phyloP scores from a whole-genome alignment of 2,329 filamentous ascomycete species.

The Lasiodiplodia hormozganensis region DNA sequence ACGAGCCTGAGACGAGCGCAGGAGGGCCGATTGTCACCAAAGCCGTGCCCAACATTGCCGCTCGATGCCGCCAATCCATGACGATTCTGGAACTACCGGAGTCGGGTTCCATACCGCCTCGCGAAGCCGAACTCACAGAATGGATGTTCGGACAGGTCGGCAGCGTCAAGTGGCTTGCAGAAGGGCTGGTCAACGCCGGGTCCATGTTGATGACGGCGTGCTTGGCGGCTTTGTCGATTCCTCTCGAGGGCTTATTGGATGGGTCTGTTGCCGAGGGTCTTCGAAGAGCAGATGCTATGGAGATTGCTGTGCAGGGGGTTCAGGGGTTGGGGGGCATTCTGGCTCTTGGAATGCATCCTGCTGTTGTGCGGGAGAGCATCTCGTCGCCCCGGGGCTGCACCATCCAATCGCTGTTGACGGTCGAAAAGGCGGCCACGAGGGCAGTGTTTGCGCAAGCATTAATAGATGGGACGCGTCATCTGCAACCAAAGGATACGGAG shows the following conservation, averaged over 20 bases:
- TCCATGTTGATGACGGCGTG: neutral
- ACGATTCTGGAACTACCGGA: neutral
- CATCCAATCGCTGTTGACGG: neutral
- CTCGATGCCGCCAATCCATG: neutral
- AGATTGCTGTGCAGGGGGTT: neutral
- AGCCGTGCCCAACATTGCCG: neutral
- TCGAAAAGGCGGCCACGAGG: neutral
- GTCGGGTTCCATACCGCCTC: neutral
- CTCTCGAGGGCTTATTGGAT: neutral
- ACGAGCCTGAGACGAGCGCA: neutral
- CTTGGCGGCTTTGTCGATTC: neutral
- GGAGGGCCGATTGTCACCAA: neutral
- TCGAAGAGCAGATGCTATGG: neutral
- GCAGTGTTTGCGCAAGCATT: conserved; percentile 3
- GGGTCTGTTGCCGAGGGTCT: neutral
- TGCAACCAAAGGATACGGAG: neutral
- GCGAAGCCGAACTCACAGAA: neutral
- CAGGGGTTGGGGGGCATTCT: neutral
- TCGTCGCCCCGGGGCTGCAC: conserved; percentile 1
- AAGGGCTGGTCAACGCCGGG: neutral
- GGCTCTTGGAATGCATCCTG: neutral
- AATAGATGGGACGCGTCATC: neutral
- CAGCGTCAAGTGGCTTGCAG: neutral
- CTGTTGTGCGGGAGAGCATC: neutral
- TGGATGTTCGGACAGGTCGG: conserved; percentile 1